Evolutionary conservation across 192 early-diverging fungal species (phyloP), one percentile per base, ranked within the genome.

Genomic region (Backusella liffmaniae): DNA sequence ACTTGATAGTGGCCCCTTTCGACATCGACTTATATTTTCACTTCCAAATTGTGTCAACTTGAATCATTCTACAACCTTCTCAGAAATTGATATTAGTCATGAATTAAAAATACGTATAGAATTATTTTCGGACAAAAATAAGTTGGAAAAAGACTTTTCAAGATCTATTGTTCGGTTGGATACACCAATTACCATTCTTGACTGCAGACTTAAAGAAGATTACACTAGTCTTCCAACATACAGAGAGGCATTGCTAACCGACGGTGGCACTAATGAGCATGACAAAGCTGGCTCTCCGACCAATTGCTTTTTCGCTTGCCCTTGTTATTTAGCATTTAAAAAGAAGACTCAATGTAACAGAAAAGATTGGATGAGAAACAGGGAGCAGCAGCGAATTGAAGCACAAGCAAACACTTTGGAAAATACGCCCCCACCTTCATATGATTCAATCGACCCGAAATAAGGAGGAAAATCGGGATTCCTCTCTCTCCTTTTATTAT

Each of bases 1-100:
- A 2, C 26, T 73, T 6, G 70, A 44, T 29, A 70, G 41, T 23
- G 67, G 21, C 4, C 59, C 74, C 3, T 80, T 80, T 66, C 79
- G 76, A 34, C 56, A 67, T 51, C 74, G 74, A n/a, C 53, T 80
- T 36, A 42, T 76, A 23, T 80, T 80, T 39, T 41, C 42, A 1
- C 34, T 80, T 44, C 79, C 78, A 53, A 80, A 76, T 37, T 80
- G 79, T 53, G 34, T 76, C 44, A 23, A 67, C 16, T 36, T 75
- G 13, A 80, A 76, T 30, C 79, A 80, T 37, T 72, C 68, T 1
- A 71, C 79, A 37, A 76, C 73, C 21, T 80, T 68, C 29, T n/a
- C 30, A n/a, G 79, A 80, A 36, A 80, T 80, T 18, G 46, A 73
- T 30, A 67, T 80, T 42, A 67, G 44, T 9, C 79, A 80, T 26